phyloP scores from a whole-genome alignment of 2,329 filamentous ascomycete species.

The Pseudofabraea citricarpa region DNA sequence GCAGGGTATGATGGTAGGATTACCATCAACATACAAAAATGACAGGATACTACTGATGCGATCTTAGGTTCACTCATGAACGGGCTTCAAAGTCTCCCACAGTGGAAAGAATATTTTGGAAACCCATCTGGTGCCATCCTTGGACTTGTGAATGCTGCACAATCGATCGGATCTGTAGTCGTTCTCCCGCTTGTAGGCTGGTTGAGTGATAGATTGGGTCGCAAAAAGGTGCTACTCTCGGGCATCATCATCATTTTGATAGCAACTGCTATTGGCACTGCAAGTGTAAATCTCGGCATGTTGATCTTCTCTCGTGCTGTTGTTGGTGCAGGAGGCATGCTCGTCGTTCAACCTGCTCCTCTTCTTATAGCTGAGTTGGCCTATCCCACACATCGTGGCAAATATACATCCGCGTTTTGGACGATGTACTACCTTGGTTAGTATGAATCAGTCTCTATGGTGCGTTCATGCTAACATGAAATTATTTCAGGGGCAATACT shows the following conservation, averaged over 20 bases:
- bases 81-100: slow-evolving; percentile 35
- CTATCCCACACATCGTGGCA: slow-evolving; percentile 13
- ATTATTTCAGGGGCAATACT: slow-evolving; percentile 29
- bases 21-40: background rate
- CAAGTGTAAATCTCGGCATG: slow-evolving; percentile 1
- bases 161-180: slow-evolving; percentile 35
- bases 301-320: background rate
- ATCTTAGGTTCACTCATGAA: slow-evolving; percentile 34
- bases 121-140: slow-evolving; percentile 32
- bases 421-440: slow-evolving; percentile 2
- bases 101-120: slow-evolving; percentile 38
- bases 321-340: slow-evolving; percentile 1
- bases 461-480: slow-evolving; percentile 8
- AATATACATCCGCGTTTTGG: slow-evolving; percentile 9
- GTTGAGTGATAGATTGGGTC: slow-evolving; percentile 32
- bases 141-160: slow-evolving; percentile 33
- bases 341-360: slow-evolving; percentile 4
- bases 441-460: background rate
- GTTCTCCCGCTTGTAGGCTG: slow-evolving; percentile 31
- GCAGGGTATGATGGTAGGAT: slow-evolving; percentile 15
- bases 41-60: background rate
- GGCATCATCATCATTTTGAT: background rate
- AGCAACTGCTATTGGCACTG: background rate
- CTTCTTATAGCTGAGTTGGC: slow-evolving; percentile 11
- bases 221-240: slow-evolving; percentile 11